Base-by-base conservation (phyloP, 805 yeast genomes). In the Wickerhamomyces bovis region DNA sequence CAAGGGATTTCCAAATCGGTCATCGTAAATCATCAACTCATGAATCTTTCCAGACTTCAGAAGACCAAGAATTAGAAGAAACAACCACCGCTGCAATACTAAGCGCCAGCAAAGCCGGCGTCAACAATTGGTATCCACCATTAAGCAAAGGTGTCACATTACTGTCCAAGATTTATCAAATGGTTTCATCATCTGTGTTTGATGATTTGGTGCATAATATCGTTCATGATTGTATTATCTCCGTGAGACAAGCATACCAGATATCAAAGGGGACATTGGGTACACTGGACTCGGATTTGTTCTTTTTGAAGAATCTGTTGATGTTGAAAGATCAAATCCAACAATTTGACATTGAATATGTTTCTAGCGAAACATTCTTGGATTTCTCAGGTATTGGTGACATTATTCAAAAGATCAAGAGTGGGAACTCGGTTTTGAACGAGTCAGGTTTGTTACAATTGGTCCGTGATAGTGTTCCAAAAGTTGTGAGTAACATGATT, bases 141-240 rank as follows among this genome's bases (percentile, higher is more conserved):
- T 68, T 89, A 41, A 73, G 77, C 4, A 78, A 77, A 46, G 82
- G 95, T 0, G 66, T 89, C 39, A 75, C 83, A 1, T 66, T 92
- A 6, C 67, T 90, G 26, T 81, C 89, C 30, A 85, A 80, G 60
- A 83, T 90, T 20, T 87, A 88, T 60, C 95, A 87, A 56, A 69
- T 89, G 56, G 77, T 92, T 33, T 83, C 83, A 53, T 80, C 90
- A 2, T 68, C 75, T 12, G 85, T 89, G 2, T 92, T 90, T 66
- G 96, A 89, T 61, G 96, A 88, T 58, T 67, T 90, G 53, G 96
- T 97, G 0, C 96, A 89, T 62, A 80, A 85, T 47, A 81, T 89
- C 44, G 85, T 92, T 4, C 96, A 87, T 60, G 76, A 84, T 39
- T 83, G 94, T 55, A 76, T 89, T 33, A 57, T 67, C 15, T 78